phyloP scores from a whole-genome alignment of 805 yeast genomes.

The Saccharomyces paradoxus region DNA sequence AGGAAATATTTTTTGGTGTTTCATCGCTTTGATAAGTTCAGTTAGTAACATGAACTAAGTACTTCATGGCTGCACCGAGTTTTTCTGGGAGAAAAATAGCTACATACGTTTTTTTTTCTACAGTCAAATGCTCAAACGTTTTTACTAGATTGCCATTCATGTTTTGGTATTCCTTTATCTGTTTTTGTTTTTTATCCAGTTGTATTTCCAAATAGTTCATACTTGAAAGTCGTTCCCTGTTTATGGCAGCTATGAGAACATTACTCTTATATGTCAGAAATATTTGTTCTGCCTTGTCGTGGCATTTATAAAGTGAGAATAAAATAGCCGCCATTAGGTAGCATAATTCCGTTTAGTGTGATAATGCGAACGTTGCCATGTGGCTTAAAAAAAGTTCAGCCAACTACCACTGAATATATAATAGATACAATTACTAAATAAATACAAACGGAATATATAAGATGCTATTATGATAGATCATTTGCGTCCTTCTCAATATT shows the following conservation, averaged over 20 bases:
- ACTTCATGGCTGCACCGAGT: neutral
- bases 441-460: neutral
- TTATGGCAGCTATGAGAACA: neutral
- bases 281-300: neutral
- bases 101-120: neutral
- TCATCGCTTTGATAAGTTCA: neutral
- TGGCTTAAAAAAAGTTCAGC: neutral
- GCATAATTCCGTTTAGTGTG: neutral
- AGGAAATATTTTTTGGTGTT: conserved; percentile 38
- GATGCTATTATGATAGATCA: neutral
- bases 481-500: neutral
- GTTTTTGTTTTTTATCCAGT: neutral
- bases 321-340: neutral
- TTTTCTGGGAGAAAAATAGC: neutral
- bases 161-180: neutral
- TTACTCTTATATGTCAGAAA: neutral
- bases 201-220: neutral
- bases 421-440: neutral
- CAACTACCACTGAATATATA: neutral
- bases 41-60: neutral
- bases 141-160: neutral
- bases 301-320: neutral
- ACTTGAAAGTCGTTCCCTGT: neutral
- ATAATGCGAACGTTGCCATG: neutral
- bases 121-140: neutral